Evolutionary conservation across 2,329 filamentous ascomycete species (phyloP).

Genomic region (Alternaria ethzedia): DNA sequence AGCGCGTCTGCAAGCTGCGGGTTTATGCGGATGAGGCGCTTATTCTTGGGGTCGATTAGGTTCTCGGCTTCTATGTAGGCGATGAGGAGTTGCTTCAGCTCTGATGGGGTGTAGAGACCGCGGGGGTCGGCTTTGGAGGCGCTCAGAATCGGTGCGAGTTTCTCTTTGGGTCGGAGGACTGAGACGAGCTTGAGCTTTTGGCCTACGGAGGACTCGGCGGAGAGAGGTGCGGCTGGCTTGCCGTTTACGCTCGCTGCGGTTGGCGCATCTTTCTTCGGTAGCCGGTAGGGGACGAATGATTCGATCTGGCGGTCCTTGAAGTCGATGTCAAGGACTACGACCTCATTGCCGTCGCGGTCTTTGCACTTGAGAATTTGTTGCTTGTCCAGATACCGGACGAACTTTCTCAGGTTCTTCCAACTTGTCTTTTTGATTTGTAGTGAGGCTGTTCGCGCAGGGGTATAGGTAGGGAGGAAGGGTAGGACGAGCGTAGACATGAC

Average conservation of each 20-base stretch:
- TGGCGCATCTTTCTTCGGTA: conserved; percentile 63
- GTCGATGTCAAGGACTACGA: conserved; percentile 68
- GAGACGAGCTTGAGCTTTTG: conserved; percentile 59
- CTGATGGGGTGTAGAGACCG: conserved; percentile 64
- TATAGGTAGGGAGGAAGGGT: conserved; percentile 68
- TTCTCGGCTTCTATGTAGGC: conserved; percentile 65
- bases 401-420: conserved; percentile 74
- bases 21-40: conserved; percentile 66
- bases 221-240: conserved; percentile 49
- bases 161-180: conserved; percentile 63
- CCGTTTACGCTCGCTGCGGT: conserved; percentile 43
- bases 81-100: conserved; percentile 64
- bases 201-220: conserved; percentile 51
- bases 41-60: conserved; percentile 63
- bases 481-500: conserved; percentile 69
- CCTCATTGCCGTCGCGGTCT: conserved; percentile 68
- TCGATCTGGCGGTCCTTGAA: conserved; percentile 63
- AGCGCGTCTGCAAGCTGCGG: conserved; percentile 68
- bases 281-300: conserved; percentile 66
- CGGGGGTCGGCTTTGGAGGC: conserved; percentile 57
- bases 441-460: conserved; percentile 60
- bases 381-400: conserved; percentile 72
- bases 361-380: conserved; percentile 67
- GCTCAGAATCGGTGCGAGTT: conserved; percentile 63
- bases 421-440: conserved; percentile 74